phyloP scores from a whole-genome alignment of 495 filamentous ascomycete genomes.

The Aspergillus kassunensis region DNA sequence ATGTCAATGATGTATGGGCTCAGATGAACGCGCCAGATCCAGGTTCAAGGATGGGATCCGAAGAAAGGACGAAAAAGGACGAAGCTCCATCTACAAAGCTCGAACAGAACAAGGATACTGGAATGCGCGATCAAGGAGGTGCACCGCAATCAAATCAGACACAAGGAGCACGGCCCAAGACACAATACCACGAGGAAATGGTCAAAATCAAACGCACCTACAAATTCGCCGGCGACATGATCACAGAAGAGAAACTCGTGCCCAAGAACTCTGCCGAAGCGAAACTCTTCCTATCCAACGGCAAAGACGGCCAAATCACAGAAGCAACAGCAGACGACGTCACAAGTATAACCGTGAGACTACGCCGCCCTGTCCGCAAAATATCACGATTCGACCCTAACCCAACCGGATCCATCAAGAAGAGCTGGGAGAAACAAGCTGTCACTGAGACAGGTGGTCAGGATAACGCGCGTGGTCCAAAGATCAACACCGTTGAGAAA shows the following conservation, averaged over 20 bases:
- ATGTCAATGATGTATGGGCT: slow-evolving; percentile 87
- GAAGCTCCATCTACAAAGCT: slow-evolving; percentile 13
- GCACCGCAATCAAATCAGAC: background rate
- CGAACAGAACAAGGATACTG: slow-evolving; percentile 13
- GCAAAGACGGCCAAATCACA: slow-evolving; percentile 36
- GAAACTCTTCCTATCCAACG: slow-evolving; percentile 63
- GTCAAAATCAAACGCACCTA: slow-evolving; percentile 86
- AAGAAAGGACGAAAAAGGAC: slow-evolving; percentile 16
- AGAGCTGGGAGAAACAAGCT: slow-evolving; percentile 45
- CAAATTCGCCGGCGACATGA: slow-evolving; percentile 83
- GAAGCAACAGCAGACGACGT: slow-evolving; percentile 22
- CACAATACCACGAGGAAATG: slow-evolving; percentile 40
- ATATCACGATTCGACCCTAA: slow-evolving; percentile 81
- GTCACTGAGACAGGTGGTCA: slow-evolving; percentile 15
- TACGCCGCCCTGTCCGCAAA: slow-evolving; percentile 65
- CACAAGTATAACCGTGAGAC: slow-evolving; percentile 20
- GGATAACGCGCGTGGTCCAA: slow-evolving; percentile 58
- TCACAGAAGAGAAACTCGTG: slow-evolving; percentile 78
- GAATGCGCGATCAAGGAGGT: slow-evolving; percentile 22
- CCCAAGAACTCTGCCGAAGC: slow-evolving; percentile 77
- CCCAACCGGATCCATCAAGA: slow-evolving; percentile 45
- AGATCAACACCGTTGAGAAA: slow-evolving; percentile 96
- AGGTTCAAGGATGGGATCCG: slow-evolving; percentile 11
- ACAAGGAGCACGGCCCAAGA: slow-evolving; percentile 1
- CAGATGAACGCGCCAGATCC: slow-evolving; percentile 60